Evolutionary conservation across 2,329 filamentous ascomycete species (phyloP), one percentile per base, ranked within the genome.

Genomic region (Clarireedia homoeocarpa): DNA sequence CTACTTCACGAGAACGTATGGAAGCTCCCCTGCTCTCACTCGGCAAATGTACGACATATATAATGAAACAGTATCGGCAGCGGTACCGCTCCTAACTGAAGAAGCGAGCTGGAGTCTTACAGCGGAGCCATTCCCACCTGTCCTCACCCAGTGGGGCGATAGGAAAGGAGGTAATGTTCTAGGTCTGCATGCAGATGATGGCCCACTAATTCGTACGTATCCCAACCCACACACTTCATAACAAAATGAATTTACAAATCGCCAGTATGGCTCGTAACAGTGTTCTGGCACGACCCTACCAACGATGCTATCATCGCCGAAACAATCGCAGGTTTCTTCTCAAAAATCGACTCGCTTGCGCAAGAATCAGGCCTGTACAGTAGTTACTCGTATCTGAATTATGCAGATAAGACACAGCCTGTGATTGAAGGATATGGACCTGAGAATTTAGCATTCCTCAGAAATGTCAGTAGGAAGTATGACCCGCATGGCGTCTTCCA

Each of bases 361-460:
- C 38, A 48, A 26, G 26, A 47, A 23, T 26, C 39, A 17, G 56
- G 55, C 4, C 36, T 58, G 15, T 42, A 55, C 3, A 38, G 58
- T 34, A 23, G n/a, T 5, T 62, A 55, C 49, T 44, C 53, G 17
- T 77, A 77, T 62, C 67, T 75, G 36, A 77, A 78, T 61, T 78
- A 79, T 56, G 75, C 75, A 0, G 69, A 71, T 12, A 63, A 64
- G 39, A 68, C 66, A 20, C 75, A 78, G 59, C 62, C 73, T 30
- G 70, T 74, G 1, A 66, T 79, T 17, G n/a, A 60, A 0, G 65
- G 71, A 10, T 79, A 78, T 55, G 75, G 76, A 0, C 38, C 61
- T 2, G 64, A 68, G 2, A 77, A 73, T 15, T 59, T 73, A 47
- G 63, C 62, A 5, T 70, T 64, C 17, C 51, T 76, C 20, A 59